Evolutionary conservation across 106 monocot genomes (phyloP).

Genomic region (Apostasia shenzhenica): DNA sequence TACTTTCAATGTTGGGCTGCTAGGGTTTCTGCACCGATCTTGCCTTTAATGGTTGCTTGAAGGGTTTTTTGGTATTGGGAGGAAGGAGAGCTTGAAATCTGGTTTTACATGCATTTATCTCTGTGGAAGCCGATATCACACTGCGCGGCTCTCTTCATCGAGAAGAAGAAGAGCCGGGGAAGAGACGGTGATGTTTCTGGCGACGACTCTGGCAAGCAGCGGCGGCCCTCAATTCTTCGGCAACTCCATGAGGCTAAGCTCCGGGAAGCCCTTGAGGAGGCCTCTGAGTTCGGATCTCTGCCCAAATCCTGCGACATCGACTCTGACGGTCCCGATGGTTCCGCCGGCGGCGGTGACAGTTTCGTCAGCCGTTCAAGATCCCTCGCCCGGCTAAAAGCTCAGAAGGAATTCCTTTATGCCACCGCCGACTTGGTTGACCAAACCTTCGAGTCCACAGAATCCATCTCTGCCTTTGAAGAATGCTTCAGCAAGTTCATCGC

Average conservation of each 20-base stretch:
- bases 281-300: conserved; percentile 53
- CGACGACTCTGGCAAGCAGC: conserved; percentile 1
- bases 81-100: neutral
- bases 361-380: conserved; percentile 34
- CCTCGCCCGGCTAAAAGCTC: conserved; percentile 47
- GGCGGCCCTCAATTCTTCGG: conserved; percentile 25
- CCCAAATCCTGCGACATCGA: conserved; percentile 43
- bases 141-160: conserved; percentile 69
- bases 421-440: conserved; percentile 31
- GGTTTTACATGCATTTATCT: conserved; percentile 62
- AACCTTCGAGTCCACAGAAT: conserved; percentile 20
- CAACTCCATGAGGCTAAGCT: conserved; percentile 43
- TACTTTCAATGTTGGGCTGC: too few relatives aligned
- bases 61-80: too few relatives aligned
- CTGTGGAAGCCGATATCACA: conserved; percentile 91
- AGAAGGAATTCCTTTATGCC: conserved; percentile 52
- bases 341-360: conserved; percentile 1
- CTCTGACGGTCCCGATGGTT: neutral
- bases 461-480: conserved; percentile 37
- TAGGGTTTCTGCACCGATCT: too few relatives aligned
- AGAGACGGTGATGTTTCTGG: neutral
- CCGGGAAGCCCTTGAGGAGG: conserved; percentile 60
- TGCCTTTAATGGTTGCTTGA: too few relatives aligned
- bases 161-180: conserved; percentile 30
- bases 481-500: conserved; percentile 41